Evolutionary conservation across 129 eudicot genomes (phyloP), one percentile per base, ranked within the genome.

Genomic region (Artemisia annua): DNA sequence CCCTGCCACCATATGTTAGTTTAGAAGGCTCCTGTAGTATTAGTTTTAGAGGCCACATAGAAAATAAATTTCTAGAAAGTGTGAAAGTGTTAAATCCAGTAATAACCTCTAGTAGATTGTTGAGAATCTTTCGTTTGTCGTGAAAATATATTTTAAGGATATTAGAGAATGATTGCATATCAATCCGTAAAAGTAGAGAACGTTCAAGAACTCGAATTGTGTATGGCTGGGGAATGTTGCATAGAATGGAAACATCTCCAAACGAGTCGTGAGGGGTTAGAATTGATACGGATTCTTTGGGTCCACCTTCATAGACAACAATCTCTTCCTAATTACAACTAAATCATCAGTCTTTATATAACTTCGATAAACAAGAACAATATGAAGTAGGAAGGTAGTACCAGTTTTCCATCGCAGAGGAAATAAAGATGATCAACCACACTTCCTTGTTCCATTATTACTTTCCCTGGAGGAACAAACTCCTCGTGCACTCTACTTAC

Each of bases 381-480:
- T 28, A 28, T 28, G 30, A 7, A 24, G 26, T 19, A 22, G 35
- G 30, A 26, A 60, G 7, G 11, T 24, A 26, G 22, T 62, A 63
- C 68, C 50, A 63, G 68, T 11, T 30, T 5, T 14, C 68, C 68
- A 63, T 63, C 20, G 11, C 44, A 63, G 7, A 63, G 13, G 22
- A 63, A 15, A 63, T 63, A 63, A 7, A 63, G 49, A 13, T 63
- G 68, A 7, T 63, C 68, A 63, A 63, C 68, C 20, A 32, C 68
- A 9, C 4, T 63, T 10, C 50, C 68, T 30, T 63, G 68, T 63
- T 63, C 50, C 68, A 32, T 63, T 5, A 63, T 63, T 15, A 63
- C 68, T 63, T 63, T 18, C 9, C 50, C 50, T 28, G 68, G 68
- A 30, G 17, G 49, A 32, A 24, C 28, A n/a, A 63, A 63, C 48